These are phyloP conservation scores for Daldinia vernicosa DNA, from an alignment of 495 filamentous ascomycete genomes.

Conservation along the genomic window DNA sequence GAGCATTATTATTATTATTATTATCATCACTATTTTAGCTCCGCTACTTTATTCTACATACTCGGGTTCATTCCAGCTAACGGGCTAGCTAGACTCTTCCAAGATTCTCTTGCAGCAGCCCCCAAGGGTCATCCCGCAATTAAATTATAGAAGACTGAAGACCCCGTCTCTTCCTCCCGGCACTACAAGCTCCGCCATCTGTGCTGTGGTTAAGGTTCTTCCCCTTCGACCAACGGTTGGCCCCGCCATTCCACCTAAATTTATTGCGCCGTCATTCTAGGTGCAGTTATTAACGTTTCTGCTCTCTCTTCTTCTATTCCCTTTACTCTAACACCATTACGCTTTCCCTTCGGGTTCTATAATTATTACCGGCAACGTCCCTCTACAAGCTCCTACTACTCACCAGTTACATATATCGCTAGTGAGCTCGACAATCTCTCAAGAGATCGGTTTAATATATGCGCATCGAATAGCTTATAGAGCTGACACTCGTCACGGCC, in stretches of 20 bases:
- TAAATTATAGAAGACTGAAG: conserved; percentile 43
- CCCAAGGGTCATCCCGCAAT: conserved; percentile 46
- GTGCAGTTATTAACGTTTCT: conserved; percentile 15
- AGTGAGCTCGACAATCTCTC: conserved; percentile 3
- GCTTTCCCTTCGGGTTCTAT: conserved; percentile 5
- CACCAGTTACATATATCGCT: conserved; percentile 9
- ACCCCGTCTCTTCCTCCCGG: conserved; percentile 40
- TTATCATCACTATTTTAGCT: conserved; percentile 2
- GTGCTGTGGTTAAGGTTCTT: conserved; percentile 43
- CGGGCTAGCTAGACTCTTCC: conserved; percentile 43
- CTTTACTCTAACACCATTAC: conserved; percentile 5
- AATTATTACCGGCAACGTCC: conserved; percentile 16
- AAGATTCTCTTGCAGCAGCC: conserved; percentile 45
- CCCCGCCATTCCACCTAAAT: conserved; percentile 45
- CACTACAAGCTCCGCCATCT: conserved; percentile 43
- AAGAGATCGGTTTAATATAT: conserved; percentile 15
- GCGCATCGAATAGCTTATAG: conserved; percentile 20
- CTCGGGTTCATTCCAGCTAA: conserved; percentile 44
- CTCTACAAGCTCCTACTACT: conserved; percentile 6
- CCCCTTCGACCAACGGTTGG: conserved; percentile 41
- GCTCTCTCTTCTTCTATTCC: background rate
- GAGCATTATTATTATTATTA: conserved; percentile 10
- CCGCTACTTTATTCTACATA: conserved; percentile 24
- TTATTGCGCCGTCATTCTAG: conserved; percentile 40
- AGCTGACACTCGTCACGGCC: conserved; percentile 11